A percentile compares a stretch with the other conserved stretches of the same genome.
phyloP scores from a whole-genome alignment of 1,284 basidiomycete genomes.

The Fomes fomentarius region DNA sequence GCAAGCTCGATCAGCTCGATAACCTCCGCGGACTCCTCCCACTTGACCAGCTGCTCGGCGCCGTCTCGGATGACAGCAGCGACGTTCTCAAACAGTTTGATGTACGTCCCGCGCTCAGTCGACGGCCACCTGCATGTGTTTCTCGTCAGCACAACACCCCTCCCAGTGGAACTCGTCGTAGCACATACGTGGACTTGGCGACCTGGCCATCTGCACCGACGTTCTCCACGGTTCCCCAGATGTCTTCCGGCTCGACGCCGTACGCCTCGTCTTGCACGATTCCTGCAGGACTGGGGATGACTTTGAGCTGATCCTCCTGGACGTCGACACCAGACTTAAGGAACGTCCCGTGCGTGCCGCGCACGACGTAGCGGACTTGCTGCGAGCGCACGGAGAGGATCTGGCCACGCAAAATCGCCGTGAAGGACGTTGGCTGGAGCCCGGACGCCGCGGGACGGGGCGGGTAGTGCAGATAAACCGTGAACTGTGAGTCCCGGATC shows the following conservation, averaged over 20 bases:
- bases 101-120: conserved; percentile 58
- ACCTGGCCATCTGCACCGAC: conserved; percentile 51
- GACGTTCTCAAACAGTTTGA: conserved; percentile 66
- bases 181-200: conserved; percentile 49
- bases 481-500: conserved; percentile 55
- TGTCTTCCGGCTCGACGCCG: conserved; percentile 55
- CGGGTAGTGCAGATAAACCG: conserved; percentile 67
- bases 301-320: conserved; percentile 75
- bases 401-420: conserved; percentile 69
- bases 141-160: neutral
- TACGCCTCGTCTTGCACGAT: conserved; percentile 44
- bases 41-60: conserved; percentile 62
- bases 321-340: conserved; percentile 79
- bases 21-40: conserved; percentile 68
- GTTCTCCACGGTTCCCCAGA: conserved; percentile 64
- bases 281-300: conserved; percentile 48
- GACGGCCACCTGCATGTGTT: conserved; percentile 61
- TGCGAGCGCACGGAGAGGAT: conserved; percentile 66
- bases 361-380: conserved; percentile 73
- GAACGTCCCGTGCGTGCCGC: conserved; percentile 74
- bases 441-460: conserved; percentile 25
- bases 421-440: conserved; percentile 57
- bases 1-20: conserved; percentile 79
- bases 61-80: conserved; percentile 61
- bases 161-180: neutral